A percentile compares a stretch with the other conserved stretches of the same genome.
Conservation (phyloP, 345 rosid species). For the Reutealis trisperma region DNA sequence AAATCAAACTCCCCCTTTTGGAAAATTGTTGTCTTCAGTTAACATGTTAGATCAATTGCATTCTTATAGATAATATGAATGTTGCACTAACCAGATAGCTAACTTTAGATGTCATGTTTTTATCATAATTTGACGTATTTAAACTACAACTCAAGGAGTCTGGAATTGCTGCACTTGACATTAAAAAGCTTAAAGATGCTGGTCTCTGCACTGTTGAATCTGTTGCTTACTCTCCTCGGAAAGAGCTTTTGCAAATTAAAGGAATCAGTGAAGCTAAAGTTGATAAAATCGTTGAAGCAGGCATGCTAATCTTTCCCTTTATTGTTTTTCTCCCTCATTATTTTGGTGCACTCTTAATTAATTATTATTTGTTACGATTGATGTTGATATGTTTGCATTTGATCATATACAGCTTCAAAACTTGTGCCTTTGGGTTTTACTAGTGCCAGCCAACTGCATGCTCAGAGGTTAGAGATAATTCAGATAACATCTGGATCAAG, state of each 20-base stretch:
- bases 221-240: constrained; percentile 86
- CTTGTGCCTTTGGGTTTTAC: constrained; percentile 93
- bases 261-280: constrained; percentile 98
- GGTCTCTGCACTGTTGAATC: constrained; percentile 95
- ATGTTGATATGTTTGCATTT: constrained; percentile 7
- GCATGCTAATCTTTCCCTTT: constrained; percentile 31
- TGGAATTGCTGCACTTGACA: constrained; percentile 82
- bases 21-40: background rate
- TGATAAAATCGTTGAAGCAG: constrained; percentile 95
- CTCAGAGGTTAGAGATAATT: constrained; percentile 90
- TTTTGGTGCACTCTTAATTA: background rate
- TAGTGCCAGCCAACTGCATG: constrained; percentile 87
- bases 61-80: background rate
- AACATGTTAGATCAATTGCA: background rate
- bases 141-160: constrained; percentile 53
- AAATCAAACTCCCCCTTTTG: background rate
- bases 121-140: constrained; percentile 16
- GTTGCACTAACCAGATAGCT: background rate
- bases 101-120: constrained; percentile 3
- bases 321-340: background rate
- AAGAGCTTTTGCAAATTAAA: constrained; percentile 94
- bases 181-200: constrained; percentile 92
- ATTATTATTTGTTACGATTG: background rate
- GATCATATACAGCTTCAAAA: constrained; percentile 66
- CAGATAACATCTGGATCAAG: constrained; percentile 96